Base-by-base conservation (phyloP, 179 eudicot species). In the Drosera spatulata region DNA sequence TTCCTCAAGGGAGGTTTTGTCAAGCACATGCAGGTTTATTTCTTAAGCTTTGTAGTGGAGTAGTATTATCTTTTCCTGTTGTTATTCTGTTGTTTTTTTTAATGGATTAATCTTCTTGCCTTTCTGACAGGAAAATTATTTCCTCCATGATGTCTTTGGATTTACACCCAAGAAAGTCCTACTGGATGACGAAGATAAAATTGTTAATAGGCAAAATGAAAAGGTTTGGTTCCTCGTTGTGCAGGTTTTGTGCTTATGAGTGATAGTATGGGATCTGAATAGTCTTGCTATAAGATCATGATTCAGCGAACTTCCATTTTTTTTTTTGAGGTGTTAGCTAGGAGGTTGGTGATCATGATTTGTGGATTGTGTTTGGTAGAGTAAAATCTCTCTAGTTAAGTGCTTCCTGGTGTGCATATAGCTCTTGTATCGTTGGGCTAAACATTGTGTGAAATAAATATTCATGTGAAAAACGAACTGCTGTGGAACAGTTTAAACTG, bases 1-100 rank as follows among this genome's bases (percentile, higher is more conserved):
- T 93, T 81, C 53, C 96, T 93, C 50, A 80, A 75, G 15, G 96
- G 93, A 77, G 99, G 93, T 56, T 93, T 93, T 58, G 80, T 86
- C 46, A 93, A 84, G 77, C 99, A 93, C 58, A 88, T 91, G 98
- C 91, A 80, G 96, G 97, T 87, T 58, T 33, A 61, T 58, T 58
- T 63, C 54, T 38, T 53, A 10, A 43, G 45, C 45, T 43, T 43
- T 41, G 39, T 59, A 8, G 33, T 22, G 33, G 33, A 22, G 33
- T 22, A 22, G 33, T 22, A 22, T 22, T 22, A 22, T 22, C 1
- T 22, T 22, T 22, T 22, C 1, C 33, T 22, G 33, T 22, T 22
- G 33, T 22, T 22, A 22, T 22, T 22, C 33, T 22, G 33, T 52
- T 55, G 38, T 55, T 39, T 10, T 42, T 4, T 9, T 11, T 15